Base-by-base conservation (phyloP, 257 asterid genomes). In the Solanum corneliomulleri region DNA sequence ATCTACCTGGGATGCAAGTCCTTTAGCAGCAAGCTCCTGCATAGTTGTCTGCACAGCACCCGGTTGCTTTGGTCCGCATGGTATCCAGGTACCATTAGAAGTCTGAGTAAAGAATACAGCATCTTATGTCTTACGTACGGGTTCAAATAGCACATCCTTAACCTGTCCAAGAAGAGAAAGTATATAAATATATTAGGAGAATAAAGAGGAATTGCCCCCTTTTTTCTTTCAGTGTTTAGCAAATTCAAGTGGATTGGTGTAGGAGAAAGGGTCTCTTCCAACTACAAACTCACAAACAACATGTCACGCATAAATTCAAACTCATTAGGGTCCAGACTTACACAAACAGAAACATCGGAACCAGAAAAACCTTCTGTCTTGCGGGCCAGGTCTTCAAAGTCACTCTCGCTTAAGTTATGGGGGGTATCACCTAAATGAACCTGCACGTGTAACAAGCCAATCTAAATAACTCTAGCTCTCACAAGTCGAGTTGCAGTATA, bases 101-200 rank as follows among this genome's bases (percentile, higher is more conserved):
- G 91, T 81, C 89, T 95, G 91, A 16, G 89, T 60, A 86, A 97
- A 97, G 91, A 89, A 92, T 98, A 92, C 94, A 27, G 99, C 99
- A 87, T 96, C 99, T 89, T 97, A 99, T 2, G 99, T 97, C 89
- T 97, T 97, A 20, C 99, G 97, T 58, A 97, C 98, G 47, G 99
- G 99, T 85, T 97, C 99, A 88, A 97, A 96, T 56, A 97, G 92
- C 47, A 97, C 99, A 85, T 97, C 99, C 90, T 97, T 97, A 70
- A 97, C 99, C 99, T 97, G 88, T 90, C 41, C 82, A 72, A 88
- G 80, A 87, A 88, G 71, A 68, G 76, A 41, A 64, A 45, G 81
- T 87, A 29, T 45, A 84, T 29, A 71, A 16, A 49, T 77, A 12
- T 5, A 83, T 18, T 58, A 1, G 49, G 37, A 68, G 27, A 33